Evolutionary conservation across 2,329 filamentous ascomycete genomes (phyloP), one percentile per base, ranked within the genome.

Genomic region (Neonectria neomacrospora): DNA sequence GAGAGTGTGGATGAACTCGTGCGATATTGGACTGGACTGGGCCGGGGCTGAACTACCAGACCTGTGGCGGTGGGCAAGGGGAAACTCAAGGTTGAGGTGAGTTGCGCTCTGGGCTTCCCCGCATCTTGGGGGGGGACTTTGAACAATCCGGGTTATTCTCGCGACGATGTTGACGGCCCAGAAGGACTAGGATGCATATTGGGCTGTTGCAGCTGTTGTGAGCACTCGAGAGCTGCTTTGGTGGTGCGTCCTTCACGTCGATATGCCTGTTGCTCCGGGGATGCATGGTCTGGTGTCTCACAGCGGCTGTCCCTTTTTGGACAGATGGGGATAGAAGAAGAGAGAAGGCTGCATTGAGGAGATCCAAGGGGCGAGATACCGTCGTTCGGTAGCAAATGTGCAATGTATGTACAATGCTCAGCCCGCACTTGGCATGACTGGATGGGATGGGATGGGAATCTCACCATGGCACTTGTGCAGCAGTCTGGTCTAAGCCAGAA

Each of bases 221-320:
- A 41, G 10, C 10, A 18, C 8, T 10, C n/a, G 37, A 69, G 68
- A 71, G 68, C 63, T 53, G 54, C 54, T 30, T 14, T 41, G 61
- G 71, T 73, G 69, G 68, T 73, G 68, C 73, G 71, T 58, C 68
- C 71, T 69, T 57, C 41, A 14, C 41, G 20, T 20, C 26, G 12
- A 39, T 30, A 16, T 39, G 18, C 28, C 22, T 44, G 16, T 42
- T 48, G 12, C 44, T 48, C 22, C 44, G 44, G 22, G 30, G 16
- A 6, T 42, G 10, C 41, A 45, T 37, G 41, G 45, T 41, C 5
- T 44, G 55, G 23, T 44, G 37, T 32, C 16, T 37, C 12, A 23
- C 26, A 42, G 42, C 37, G 41, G 34, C 48, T 37, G n/a, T 22
- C 20, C 37, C 32, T 10, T 30, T 26, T 30, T 30, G 39, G 28